These are phyloP conservation scores for Tetrahymena elliotti DNA, from an alignment of 73 alveolate genomes.

Conservation along the genomic window DNA sequence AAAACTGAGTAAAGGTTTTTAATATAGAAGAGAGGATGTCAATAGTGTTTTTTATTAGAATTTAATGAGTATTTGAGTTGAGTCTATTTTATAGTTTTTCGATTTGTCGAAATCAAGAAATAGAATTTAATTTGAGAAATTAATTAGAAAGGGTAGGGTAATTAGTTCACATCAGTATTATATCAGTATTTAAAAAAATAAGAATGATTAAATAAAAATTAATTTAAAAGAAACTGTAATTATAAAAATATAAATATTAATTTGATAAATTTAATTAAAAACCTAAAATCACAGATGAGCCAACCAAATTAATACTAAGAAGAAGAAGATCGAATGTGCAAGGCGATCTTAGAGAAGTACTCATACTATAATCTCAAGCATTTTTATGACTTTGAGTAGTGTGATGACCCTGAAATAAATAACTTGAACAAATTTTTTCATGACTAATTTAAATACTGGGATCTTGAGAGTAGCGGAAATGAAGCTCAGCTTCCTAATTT, in stretches of 20 bases:
- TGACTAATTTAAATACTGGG: neutral
- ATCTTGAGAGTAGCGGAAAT: neutral
- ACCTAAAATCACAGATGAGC: neutral
- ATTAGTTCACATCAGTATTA: neutral
- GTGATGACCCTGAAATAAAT: neutral
- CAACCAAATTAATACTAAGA: neutral
- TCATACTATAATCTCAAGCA: neutral
- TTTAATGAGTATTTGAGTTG: no score
- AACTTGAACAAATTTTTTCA: neutral
- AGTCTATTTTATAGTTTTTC: neutral
- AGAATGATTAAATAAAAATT: no score
- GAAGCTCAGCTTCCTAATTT: neutral
- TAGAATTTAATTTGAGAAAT: neutral
- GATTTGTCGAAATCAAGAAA: neutral
- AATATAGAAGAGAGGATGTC: no score
- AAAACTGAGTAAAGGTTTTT: no score
- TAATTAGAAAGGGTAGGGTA: neutral
- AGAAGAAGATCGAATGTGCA: neutral
- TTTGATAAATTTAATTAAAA: neutral
- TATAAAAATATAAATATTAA: neutral
- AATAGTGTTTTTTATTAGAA: no score
- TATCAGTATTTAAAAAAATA: neutral
- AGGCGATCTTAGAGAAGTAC: neutral
- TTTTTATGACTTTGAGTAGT: neutral
- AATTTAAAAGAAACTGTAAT: no score